Conservation (phyloP, 1,139 yeast genomes). For the Geotrichum cucujoidarum region DNA sequence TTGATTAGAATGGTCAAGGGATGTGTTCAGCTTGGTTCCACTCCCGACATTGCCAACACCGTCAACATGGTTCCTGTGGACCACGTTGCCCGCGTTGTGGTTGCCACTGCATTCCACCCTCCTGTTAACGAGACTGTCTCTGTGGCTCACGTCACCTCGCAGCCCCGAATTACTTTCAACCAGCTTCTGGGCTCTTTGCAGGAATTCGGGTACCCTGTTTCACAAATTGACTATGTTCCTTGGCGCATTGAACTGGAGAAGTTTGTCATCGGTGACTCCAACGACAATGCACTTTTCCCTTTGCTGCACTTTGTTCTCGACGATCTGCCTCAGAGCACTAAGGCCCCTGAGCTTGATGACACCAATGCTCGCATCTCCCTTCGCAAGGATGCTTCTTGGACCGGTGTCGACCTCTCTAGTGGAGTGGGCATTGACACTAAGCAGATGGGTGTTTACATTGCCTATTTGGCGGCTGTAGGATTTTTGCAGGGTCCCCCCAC, state of each 20-base stretch:
- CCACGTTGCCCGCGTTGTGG: slow-evolving; percentile 89
- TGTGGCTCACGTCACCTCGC: slow-evolving; percentile 96
- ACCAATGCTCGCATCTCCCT: slow-evolving; percentile 65
- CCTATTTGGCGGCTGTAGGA: slow-evolving; percentile 74
- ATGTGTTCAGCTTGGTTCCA: slow-evolving; percentile 76
- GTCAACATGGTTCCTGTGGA: slow-evolving; percentile 98
- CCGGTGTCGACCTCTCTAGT: slow-evolving; percentile 58
- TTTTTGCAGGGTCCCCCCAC: slow-evolving; percentile 61
- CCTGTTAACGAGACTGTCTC: slow-evolving; percentile 49
- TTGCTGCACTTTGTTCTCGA: slow-evolving; percentile 89
- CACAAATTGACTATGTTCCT: slow-evolving; percentile 58
- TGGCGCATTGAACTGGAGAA: slow-evolving; percentile 78
- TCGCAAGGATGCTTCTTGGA: slow-evolving; percentile 53
- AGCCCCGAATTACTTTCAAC: slow-evolving; percentile 80
- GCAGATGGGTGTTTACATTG: slow-evolving; percentile 69
- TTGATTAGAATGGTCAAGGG: slow-evolving; percentile 91
- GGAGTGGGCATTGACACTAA: slow-evolving; percentile 69
- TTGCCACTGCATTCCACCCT: slow-evolving; percentile 77
- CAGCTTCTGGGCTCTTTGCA: slow-evolving; percentile 64
- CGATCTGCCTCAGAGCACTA: slow-evolving; percentile 81
- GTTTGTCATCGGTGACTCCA: slow-evolving; percentile 62
- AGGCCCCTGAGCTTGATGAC: slow-evolving; percentile 94
- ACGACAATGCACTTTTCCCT: slow-evolving; percentile 87
- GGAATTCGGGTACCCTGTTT: slow-evolving; percentile 66
- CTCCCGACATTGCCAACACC: slow-evolving; percentile 79